Conservation (phyloP, 441 rosid genomes). For the Adansonia grandidieri region DNA sequence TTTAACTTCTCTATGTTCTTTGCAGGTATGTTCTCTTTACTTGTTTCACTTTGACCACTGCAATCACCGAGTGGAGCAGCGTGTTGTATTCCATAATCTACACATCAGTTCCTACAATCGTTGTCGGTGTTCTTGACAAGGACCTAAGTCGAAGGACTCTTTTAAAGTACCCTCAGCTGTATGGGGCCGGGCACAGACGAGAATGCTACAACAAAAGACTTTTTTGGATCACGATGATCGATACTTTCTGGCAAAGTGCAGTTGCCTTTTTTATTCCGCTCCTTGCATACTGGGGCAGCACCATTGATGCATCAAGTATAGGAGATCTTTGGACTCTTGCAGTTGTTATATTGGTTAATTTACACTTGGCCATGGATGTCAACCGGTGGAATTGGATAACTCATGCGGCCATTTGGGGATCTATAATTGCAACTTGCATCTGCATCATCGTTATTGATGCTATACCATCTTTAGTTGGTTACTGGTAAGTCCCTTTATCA, state of each 20-base stretch:
- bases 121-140: constrained; percentile 91
- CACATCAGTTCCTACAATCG: constrained; percentile 90
- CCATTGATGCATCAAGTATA: constrained; percentile 74
- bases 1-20: constrained; percentile 12
- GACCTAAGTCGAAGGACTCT: constrained; percentile 78
- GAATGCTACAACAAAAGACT: constrained; percentile 77
- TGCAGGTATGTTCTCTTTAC: constrained; percentile 88
- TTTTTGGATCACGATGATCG: constrained; percentile 86
- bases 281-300: constrained; percentile 75
- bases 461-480: constrained; percentile 76
- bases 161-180: constrained; percentile 79
- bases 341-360: constrained; percentile 80
- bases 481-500: constrained; percentile 65
- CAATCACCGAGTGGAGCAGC: constrained; percentile 97
- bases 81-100: constrained; percentile 87
- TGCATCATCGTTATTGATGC: constrained; percentile 78
- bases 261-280: constrained; percentile 84
- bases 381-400: constrained; percentile 90
- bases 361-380: constrained; percentile 95
- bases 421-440: constrained; percentile 78
- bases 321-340: constrained; percentile 99
- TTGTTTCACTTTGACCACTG: constrained; percentile 85
- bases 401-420: constrained; percentile 97
- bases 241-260: constrained; percentile 91
- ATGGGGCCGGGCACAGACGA: constrained; percentile 84